Percentiles rank a stretch among this genome's conserved stretches.
These are phyloP conservation scores for Yamadazyma ubonensis DNA, from an alignment of 805 yeast genomes.

Conservation along the genomic window DNA sequence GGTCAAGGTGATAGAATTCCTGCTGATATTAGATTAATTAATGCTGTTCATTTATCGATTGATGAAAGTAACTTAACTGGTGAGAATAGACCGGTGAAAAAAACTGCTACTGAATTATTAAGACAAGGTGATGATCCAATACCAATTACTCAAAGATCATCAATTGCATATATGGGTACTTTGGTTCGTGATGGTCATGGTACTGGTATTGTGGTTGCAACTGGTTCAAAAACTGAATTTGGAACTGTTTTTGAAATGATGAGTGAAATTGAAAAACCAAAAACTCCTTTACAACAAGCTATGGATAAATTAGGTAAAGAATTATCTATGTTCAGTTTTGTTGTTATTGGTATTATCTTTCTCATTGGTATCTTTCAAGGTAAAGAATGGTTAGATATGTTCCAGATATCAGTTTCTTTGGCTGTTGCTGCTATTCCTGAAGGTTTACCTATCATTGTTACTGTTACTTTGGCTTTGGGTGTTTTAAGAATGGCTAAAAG, in stretches of 20 bases:
- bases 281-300: constrained; percentile 91
- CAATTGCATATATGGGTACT: constrained; percentile 96
- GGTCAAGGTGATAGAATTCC: constrained; percentile 94
- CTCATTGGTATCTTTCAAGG: constrained; percentile 89
- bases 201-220: constrained; percentile 86
- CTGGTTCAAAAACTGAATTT: constrained; percentile 86
- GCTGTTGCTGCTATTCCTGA: constrained; percentile 99
- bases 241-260: constrained; percentile 96
- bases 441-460: constrained; percentile 96
- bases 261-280: constrained; percentile 93
- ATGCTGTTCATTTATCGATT: constrained; percentile 74
- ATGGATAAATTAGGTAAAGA: constrained; percentile 97
- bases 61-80: constrained; percentile 97
- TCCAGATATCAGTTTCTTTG: constrained; percentile 92
- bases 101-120: constrained; percentile 44
- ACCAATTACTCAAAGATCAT: constrained; percentile 66
- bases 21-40: constrained; percentile 83
- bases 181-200: constrained; percentile 96
- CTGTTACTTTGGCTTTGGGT: constrained; percentile 95
- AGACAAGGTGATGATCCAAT: constrained; percentile 28
- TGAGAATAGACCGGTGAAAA: constrained; percentile 84
- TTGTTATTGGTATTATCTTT: constrained; percentile 88
- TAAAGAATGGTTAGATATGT: constrained; percentile 95
- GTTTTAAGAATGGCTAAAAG: constrained; percentile 94
- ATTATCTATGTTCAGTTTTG: constrained; percentile 78